Evolutionary conservation across 2,329 filamentous ascomycete species (phyloP).

Genomic region (Beauveria scarabaeidicola): DNA sequence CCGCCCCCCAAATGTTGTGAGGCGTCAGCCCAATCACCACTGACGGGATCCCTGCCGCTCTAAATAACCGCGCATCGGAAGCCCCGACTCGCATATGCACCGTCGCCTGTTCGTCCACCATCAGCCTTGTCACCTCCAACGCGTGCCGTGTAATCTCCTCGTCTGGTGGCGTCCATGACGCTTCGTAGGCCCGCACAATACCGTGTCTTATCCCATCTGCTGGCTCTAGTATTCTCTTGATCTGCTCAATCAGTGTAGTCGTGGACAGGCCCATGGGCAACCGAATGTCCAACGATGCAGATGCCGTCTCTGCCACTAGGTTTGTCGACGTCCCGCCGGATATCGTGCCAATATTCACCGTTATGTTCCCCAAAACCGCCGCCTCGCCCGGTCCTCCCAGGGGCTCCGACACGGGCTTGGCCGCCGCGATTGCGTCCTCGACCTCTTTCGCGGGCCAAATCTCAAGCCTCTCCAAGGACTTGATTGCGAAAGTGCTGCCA

Average conservation of each 20-base stretch:
- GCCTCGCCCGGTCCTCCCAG: slow-evolving; percentile 11
- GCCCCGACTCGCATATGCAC: slow-evolving; percentile 13
- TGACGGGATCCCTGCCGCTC: slow-evolving; percentile 7
- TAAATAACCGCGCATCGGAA: slow-evolving; percentile 13
- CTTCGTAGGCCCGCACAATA: slow-evolving; percentile 8
- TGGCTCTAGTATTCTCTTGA: neutral
- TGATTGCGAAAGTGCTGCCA: slow-evolving; percentile 7
- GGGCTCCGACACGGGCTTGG: slow-evolving; percentile 10
- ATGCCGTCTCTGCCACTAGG: slow-evolving; percentile 11
- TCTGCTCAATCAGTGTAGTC: neutral
- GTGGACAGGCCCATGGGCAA: slow-evolving; percentile 11
- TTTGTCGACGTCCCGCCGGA: slow-evolving; percentile 13
- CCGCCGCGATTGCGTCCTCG: neutral
- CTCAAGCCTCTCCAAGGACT: slow-evolving; percentile 4
- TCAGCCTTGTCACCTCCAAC: slow-evolving; percentile 7
- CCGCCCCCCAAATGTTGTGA: slow-evolving; percentile 12
- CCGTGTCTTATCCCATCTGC: neutral
- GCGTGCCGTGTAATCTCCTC: slow-evolving; percentile 10
- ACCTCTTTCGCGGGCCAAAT: neutral
- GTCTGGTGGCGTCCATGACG: slow-evolving; percentile 11
- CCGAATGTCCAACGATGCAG: slow-evolving; percentile 11
- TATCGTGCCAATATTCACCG: slow-evolving; percentile 14
- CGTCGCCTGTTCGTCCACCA: slow-evolving; percentile 4
- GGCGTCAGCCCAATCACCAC: slow-evolving; percentile 13
- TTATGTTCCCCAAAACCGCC: slow-evolving; percentile 5